These are phyloP conservation scores for Emmonsiellopsis sp. DNA, from an alignment of 2,329 filamentous ascomycete genomes.

Conservation along the genomic window DNA sequence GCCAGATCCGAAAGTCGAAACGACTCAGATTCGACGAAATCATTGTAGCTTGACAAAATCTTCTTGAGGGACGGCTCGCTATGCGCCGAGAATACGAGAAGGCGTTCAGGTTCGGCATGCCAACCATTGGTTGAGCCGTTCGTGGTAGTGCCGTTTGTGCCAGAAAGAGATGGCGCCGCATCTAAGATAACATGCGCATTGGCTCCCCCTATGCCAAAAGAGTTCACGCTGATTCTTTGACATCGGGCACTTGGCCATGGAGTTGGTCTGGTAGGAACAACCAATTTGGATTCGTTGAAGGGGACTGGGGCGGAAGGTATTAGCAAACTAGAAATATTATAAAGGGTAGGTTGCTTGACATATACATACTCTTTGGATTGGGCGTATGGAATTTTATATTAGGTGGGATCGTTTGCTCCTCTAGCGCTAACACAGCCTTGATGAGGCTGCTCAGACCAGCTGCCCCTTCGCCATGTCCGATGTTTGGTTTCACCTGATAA, in stretches of 20 bases:
- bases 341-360: neutral
- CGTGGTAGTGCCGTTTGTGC: neutral
- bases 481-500: slow-evolving; percentile 17
- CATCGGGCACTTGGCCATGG: slow-evolving; percentile 7
- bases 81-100: slow-evolving; percentile 18
- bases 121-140: neutral
- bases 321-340: neutral
- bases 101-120: slow-evolving; percentile 1
- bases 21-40: too few relatives aligned
- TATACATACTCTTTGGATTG: slow-evolving; percentile 14
- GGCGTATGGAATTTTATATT: slow-evolving; percentile 18
- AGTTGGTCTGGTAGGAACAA: neutral
- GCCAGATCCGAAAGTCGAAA: too few relatives aligned
- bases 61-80: slow-evolving; percentile 16
- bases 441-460: slow-evolving; percentile 22
- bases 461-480: slow-evolving; percentile 28
- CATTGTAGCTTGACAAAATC: slow-evolving; percentile 7
- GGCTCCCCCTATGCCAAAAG: slow-evolving; percentile 39
- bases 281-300: slow-evolving; percentile 6
- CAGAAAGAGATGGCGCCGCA: neutral
- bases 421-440: slow-evolving; percentile 21
- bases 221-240: slow-evolving; percentile 35
- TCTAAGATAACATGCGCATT: slow-evolving; percentile 38
- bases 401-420: slow-evolving; percentile 17
- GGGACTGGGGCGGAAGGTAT: slow-evolving; percentile 7